Evolutionary conservation across 2,329 filamentous ascomycete species (phyloP).

Genomic region (Pestalotiopsis sp.): DNA sequence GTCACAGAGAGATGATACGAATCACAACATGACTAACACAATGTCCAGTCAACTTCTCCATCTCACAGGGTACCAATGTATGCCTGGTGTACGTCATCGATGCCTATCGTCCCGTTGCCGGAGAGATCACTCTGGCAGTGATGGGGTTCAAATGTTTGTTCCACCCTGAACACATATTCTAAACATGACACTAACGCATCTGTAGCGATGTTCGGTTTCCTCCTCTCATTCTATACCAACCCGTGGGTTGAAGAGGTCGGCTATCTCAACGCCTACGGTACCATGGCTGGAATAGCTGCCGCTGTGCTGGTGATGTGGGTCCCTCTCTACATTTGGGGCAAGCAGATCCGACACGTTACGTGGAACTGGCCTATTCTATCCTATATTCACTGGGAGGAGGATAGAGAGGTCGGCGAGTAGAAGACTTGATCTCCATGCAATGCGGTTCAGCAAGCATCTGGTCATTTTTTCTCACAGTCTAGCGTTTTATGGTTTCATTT

Average conservation of each 20-base stretch:
- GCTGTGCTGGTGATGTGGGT: conserved; percentile 50
- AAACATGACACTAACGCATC: background rate
- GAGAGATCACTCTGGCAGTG: conserved; percentile 56
- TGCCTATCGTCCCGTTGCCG: conserved; percentile 58
- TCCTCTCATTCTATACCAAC: conserved; percentile 64
- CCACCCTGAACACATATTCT: background rate
- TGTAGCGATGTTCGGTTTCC: conserved; percentile 57
- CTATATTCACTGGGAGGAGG: conserved; percentile 52
- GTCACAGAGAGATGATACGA: conserved; percentile 24
- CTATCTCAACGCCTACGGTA: conserved; percentile 54
- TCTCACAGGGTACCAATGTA: conserved; percentile 59
- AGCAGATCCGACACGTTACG: conserved; percentile 46
- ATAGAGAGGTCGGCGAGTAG: conserved; percentile 59
- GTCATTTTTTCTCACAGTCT: background rate
- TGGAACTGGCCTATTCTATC: conserved; percentile 51
- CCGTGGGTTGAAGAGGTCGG: conserved; percentile 55
- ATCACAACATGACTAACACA: background rate
- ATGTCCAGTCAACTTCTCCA: conserved; percentile 54
- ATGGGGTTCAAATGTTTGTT: conserved; percentile 57
- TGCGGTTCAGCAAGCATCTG: background rate
- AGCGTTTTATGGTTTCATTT: background rate
- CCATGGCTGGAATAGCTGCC: conserved; percentile 59
- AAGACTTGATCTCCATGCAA: background rate
- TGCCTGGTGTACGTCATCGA: conserved; percentile 62
- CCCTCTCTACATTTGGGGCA: conserved; percentile 56